Evolutionary conservation across 768 basidiomycete genomes (phyloP).

Genomic region (Phallus indusiatus): DNA sequence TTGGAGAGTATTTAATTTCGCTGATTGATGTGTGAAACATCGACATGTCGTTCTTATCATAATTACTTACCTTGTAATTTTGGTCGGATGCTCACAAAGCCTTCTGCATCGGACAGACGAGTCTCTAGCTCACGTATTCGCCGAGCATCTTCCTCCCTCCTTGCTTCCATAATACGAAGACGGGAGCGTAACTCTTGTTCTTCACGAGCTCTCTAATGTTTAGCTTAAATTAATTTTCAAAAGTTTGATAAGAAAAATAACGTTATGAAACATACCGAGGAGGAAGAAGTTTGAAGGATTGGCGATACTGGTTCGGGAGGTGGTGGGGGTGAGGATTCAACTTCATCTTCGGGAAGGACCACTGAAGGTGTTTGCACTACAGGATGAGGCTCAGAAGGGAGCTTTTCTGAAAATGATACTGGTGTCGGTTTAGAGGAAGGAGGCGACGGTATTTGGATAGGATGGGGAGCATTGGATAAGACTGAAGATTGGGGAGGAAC

Average conservation of each 20-base stretch:
- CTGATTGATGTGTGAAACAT: slow-evolving; percentile 19
- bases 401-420: not conserved
- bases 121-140: slow-evolving; percentile 78
- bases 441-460: not conserved
- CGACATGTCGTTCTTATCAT: not conserved
- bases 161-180: slow-evolving; percentile 75
- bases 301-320: slow-evolving; percentile 3
- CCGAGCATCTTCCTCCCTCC: slow-evolving; percentile 79
- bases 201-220: slow-evolving; percentile 27
- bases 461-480: not conserved
- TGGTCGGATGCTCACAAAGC: slow-evolving; percentile 74
- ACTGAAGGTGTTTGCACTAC: not conserved
- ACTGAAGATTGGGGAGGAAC: not conserved
- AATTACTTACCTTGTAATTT: slow-evolving; percentile 55
- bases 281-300: not conserved
- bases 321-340: not conserved
- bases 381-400: not conserved
- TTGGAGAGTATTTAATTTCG: slow-evolving; percentile 74
- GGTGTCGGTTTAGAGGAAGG: not conserved
- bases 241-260: not conserved
- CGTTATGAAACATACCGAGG: not conserved
- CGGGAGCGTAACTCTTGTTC: slow-evolving; percentile 80
- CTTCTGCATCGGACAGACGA: slow-evolving; percentile 75
- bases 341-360: not conserved
- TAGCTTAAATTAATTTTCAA: not conserved